Evolutionary conservation across 164 flowering plant species (phyloP), one percentile per base, ranked within the genome.

Genomic region (Liriodendron chinense): DNA sequence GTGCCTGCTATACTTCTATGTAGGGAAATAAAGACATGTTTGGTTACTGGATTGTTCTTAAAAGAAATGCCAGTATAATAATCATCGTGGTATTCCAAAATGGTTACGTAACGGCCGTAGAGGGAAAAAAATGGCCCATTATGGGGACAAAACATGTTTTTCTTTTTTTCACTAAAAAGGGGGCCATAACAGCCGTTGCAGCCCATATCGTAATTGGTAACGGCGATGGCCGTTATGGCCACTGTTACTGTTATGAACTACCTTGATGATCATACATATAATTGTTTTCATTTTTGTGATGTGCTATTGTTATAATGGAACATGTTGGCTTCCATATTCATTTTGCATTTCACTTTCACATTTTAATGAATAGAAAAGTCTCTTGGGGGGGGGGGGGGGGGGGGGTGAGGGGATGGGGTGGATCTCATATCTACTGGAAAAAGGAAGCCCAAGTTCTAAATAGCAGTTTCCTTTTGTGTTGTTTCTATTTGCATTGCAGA

Each of bases 341-440:
- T 63, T 22, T 22, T 34, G 43, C 7, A 0, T 34, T 34, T n/a
- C n/a, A 9, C 24, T 63, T 63, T 5, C 20, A 16, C 18, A 13
- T 63, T 63, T 63, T 8, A n/a, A 63, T 63, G 5, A 63, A 20
- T 63, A 63, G 66, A 63, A 63, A 63, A n/a, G 59, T 53, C 66
- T 0, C n/a, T n/a, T n/a, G n/a, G n/a, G n/a, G n/a, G n/a, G n/a
- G n/a, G n/a, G n/a, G n/a, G n/a, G n/a, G n/a, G n/a, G n/a, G n/a
- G n/a, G n/a, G 26, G 6, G 8, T 63, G 62, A 8, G 62, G 1
- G 62, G 9, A 63, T 63, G 66, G 59, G 16, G 18, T 12, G 59
- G 59, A 16, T 53, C 18, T 53, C 59, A 53, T 13, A 53, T 63
- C 43, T 7, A 34, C 43, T 34, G 43, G 24, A 63, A 20, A 63